Evolutionary conservation across 2,329 filamentous ascomycete species (phyloP).

Genomic region (Epichloe festucae): DNA sequence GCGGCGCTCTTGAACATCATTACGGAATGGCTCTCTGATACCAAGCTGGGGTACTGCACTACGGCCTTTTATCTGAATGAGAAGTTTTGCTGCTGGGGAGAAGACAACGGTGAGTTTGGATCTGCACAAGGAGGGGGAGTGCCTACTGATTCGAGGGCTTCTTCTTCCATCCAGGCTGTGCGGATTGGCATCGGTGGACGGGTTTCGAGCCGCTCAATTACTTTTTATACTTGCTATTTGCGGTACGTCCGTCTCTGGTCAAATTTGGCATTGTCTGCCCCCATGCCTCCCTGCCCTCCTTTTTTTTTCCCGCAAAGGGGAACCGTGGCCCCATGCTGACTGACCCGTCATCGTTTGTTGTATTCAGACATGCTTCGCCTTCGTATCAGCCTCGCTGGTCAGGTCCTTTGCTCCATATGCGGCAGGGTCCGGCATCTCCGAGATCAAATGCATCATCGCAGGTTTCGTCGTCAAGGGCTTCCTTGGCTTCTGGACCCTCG

Average conservation of each 20-base stretch:
- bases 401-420: constrained; percentile 91
- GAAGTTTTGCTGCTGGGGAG: constrained; percentile 95
- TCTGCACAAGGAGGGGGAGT: neutral
- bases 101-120: constrained; percentile 55
- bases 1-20: constrained; percentile 89
- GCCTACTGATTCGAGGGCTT: too few relatives aligned
- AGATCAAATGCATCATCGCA: constrained; percentile 98
- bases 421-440: constrained; percentile 89
- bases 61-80: constrained; percentile 97
- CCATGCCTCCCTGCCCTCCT: neutral
- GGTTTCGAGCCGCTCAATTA: constrained; percentile 70
- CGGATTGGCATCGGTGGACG: constrained; percentile 84
- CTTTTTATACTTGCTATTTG: constrained; percentile 74
- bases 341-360: neutral
- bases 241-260: constrained; percentile 34
- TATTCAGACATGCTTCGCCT: constrained; percentile 59
- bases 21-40: constrained; percentile 91
- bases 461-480: constrained; percentile 99
- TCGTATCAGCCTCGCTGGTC: constrained; percentile 70
- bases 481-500: constrained; percentile 74
- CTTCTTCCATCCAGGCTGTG: constrained; percentile 45
- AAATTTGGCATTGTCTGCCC: neutral
- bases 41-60: constrained; percentile 91
- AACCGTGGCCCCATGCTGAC: neutral
- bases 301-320: neutral